These are phyloP conservation scores for Calocybe gambosa DNA, from an alignment of 1,284 basidiomycete species.

Conservation along the genomic window DNA sequence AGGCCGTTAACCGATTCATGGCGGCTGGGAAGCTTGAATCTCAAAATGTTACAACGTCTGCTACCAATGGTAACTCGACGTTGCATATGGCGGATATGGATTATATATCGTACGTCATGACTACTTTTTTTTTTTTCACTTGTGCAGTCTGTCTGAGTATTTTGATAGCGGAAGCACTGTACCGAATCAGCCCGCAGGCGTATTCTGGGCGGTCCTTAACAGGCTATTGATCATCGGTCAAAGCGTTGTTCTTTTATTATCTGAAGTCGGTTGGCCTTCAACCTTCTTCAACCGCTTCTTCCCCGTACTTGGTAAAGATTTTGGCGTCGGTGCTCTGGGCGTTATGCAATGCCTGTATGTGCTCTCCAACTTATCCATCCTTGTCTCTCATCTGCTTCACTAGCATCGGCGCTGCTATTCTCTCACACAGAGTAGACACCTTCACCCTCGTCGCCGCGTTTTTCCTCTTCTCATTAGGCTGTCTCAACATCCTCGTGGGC, in stretches of 20 bases:
- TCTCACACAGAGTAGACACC: slow-evolving; percentile 78
- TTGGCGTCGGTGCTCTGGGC: slow-evolving; percentile 81
- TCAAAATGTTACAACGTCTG: slow-evolving; percentile 9
- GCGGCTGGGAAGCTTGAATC: slow-evolving; percentile 30
- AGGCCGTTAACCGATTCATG: slow-evolving; percentile 66
- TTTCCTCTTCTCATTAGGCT: slow-evolving; percentile 81
- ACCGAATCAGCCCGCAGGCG: slow-evolving; percentile 84
- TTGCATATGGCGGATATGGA: slow-evolving; percentile 52
- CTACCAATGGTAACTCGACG: slow-evolving; percentile 27
- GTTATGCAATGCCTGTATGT: slow-evolving; percentile 76
- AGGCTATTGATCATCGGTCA: slow-evolving; percentile 80
- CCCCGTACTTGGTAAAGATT: slow-evolving; percentile 74
- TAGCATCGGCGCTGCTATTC: slow-evolving; percentile 74
- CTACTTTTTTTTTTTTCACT: slow-evolving; percentile 15
- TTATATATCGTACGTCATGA: slow-evolving; percentile 72
- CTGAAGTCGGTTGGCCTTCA: slow-evolving; percentile 75
- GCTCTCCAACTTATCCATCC: slow-evolving; percentile 2
- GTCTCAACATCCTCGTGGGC: slow-evolving; percentile 75
- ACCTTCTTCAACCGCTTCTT: slow-evolving; percentile 77
- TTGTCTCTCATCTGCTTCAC: not conserved
- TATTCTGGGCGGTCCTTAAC: slow-evolving; percentile 85
- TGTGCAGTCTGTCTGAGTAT: too few relatives aligned
- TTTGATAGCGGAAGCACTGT: slow-evolving; percentile 66
- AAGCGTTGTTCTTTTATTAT: slow-evolving; percentile 70
- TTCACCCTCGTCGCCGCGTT: slow-evolving; percentile 86